Base-by-base conservation (phyloP, 192 early-diverging fungal genomes). In the Coemansia sp. region DNA sequence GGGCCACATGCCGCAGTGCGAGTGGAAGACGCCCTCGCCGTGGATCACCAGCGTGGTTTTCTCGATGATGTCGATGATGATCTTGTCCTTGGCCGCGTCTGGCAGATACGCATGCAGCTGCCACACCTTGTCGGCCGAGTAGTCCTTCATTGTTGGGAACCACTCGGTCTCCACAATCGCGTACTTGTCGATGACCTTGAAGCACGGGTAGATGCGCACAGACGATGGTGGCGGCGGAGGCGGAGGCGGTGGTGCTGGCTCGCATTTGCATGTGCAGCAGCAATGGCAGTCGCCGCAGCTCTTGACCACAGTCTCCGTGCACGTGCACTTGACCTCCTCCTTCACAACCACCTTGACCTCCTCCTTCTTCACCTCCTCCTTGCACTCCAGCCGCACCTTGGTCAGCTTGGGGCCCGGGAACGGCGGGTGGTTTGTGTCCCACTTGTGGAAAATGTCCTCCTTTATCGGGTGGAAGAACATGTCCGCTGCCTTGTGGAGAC, bases 381-480 rank as follows among this genome's bases (percentile, higher is more conserved):
- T 76, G 79, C 79, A 81, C 61, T 81, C 79, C 16, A 81, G 65
- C 41, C 56, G 64, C 12, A 81, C 79, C 50, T 81, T 81, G 43
- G 74, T 72, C 47, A 77, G 71, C 75, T 77, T 83, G 64, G 80
- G 74, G 2, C 80, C 80, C 5, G 80, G 80, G 63, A 83, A 83
- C 58, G 80, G 56, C 66, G 80, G 80, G 49, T 83, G 80, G 32
- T 77, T 71, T 44, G 72, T 72, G 65, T 77, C 75, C 80, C 80
- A 83, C 32, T 77, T 73, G 71, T 83, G 80, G 69, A 83, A 83
- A 16, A 77, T 77, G 69, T 83, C 80, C 69, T 83, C 75, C 57
- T 67, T 64, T 56, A 76, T 74, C 32, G 80, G 80, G 32, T 83
- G 80, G 69, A 83, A 83, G 62, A 83, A 83, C 80, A 83, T 83